Base-by-base conservation (phyloP, 1,284 basidiomycete genomes). In the Cryptococcus maquisensis region DNA sequence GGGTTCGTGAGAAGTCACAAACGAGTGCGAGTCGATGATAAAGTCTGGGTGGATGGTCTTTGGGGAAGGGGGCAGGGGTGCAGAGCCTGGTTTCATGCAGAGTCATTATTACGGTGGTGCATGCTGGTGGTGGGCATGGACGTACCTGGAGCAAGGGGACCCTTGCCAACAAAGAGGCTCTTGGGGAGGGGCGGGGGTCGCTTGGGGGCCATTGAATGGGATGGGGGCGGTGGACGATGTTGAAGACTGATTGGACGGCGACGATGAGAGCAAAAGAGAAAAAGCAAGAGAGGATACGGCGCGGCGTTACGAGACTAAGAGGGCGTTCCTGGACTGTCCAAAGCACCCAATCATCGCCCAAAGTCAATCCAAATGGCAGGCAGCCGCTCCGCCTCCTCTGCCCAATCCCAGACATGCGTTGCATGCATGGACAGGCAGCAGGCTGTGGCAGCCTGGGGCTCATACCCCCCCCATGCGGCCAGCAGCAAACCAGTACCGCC, bases 11-110 rank as follows among this genome's bases (percentile, higher is more conserved):
- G 35, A 51, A 28, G 50, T 51, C 26, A 61, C 55, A 52, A 65
- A 64, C 10, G 60, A 60, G 48, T 74, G 73, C 1, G 67, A 67
- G 51, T 75, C 73, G 45, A 68, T 63, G 49, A 75, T 57, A 57
- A 47, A 67, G 18, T 47, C 51, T 13, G 73, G 73, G 55, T 75
- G 73, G 18, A 73, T 57, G 10, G 59, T 61, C 2, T 55, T 53
- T 4, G 73, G 69, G 1, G 66, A 65, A 10, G 73, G 73, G 13
- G 69, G 65, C 6, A 61, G 61, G 3, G 65, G 59, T 9, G 65
- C 64, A 13, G 64, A 65, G 26, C 64, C 68, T 69, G 48, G 16
- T 24, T n/a, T n/a, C 3, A 32, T 10, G 37, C 13, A 18, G 36
- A 12, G 46, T 26, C 3, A 20, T 26, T n/a, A 41, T 16, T 4